phyloP scores from a whole-genome alignment of 176 grass and related monocot genomes.

The Secale cereale region DNA sequence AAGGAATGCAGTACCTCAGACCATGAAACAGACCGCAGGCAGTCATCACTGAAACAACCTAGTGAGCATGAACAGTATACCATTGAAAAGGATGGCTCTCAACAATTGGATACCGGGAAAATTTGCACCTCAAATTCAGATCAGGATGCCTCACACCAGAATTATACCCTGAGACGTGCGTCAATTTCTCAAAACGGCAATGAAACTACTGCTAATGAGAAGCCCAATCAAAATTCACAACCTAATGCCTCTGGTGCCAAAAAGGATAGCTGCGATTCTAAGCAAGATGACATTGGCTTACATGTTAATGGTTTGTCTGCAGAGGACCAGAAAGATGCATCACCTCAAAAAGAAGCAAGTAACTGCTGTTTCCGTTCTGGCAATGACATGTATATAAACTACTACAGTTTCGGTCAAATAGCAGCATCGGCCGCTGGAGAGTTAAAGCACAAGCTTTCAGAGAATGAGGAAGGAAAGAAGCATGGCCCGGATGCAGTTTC shows the following conservation, averaged over 20 bases:
- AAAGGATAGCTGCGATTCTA: slow-evolving; percentile 22
- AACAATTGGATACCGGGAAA: slow-evolving; percentile 38
- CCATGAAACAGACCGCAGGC: slow-evolving; percentile 16
- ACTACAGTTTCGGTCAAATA: slow-evolving; percentile 91
- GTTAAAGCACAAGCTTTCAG: slow-evolving; percentile 54
- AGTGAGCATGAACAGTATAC: slow-evolving; percentile 12
- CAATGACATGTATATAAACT: slow-evolving; percentile 61
- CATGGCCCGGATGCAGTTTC: slow-evolving; percentile 46
- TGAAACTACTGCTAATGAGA: neutral
- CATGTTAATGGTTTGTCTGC: slow-evolving; percentile 26
- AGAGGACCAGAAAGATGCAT: slow-evolving; percentile 17
- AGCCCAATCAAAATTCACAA: slow-evolving; percentile 12
- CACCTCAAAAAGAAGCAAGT: slow-evolving; percentile 34
- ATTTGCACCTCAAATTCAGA: slow-evolving; percentile 30
- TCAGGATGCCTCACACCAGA: slow-evolving; percentile 31
- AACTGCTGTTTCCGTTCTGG: slow-evolving; percentile 41
- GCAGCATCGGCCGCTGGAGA: slow-evolving; percentile 77
- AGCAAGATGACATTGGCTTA: slow-evolving; percentile 41
- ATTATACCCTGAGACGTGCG: neutral
- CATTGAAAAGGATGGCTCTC: slow-evolving; percentile 11
- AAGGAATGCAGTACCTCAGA: slow-evolving; percentile 38
- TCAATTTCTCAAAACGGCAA: slow-evolving; percentile 20
- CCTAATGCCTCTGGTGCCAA: slow-evolving; percentile 11
- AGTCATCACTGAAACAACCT: slow-evolving; percentile 16
- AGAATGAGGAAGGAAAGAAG: slow-evolving; percentile 78